phyloP scores from a whole-genome alignment of 768 basidiomycete genomes.

The Rhizopogon vinicolor region DNA sequence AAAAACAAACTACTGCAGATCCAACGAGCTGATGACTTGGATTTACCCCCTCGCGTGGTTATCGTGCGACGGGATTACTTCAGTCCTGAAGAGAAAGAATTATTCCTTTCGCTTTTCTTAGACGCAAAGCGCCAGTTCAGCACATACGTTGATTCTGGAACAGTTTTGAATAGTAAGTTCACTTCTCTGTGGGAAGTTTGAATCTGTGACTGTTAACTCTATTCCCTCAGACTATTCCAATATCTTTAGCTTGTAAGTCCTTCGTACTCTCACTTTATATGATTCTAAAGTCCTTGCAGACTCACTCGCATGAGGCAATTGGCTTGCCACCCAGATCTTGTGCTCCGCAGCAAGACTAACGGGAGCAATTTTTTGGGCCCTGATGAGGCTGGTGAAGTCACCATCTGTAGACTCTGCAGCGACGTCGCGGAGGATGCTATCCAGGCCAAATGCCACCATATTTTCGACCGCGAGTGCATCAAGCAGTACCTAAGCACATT shows the following conservation, averaged over 20 bases:
- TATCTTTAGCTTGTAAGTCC: constrained; percentile 70
- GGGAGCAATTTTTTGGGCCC: constrained; percentile 50
- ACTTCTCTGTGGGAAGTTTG: not conserved
- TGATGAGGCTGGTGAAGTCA: constrained; percentile 65
- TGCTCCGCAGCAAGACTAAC: constrained; percentile 82
- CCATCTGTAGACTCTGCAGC: constrained; percentile 92
- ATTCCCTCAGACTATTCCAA: constrained; percentile 71
- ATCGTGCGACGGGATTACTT: constrained; percentile 88
- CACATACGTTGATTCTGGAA: constrained; percentile 88
- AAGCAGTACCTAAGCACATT: constrained; percentile 82
- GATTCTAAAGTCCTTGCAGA: constrained; percentile 34
- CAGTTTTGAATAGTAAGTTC: constrained; percentile 82
- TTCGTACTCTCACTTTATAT: not conserved
- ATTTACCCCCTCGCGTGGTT: constrained; percentile 88
- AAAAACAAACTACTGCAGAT: constrained; percentile 41
- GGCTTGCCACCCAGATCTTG: constrained; percentile 94
- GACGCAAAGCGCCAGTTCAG: constrained; percentile 90
- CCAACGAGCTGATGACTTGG: constrained; percentile 94
- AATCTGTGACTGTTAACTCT: constrained; percentile 3
- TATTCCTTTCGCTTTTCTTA: constrained; percentile 87
- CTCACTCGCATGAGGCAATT: constrained; percentile 96
- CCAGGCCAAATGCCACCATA: constrained; percentile 86
- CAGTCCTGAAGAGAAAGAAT: constrained; percentile 94
- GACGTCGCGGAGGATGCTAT: constrained; percentile 98
- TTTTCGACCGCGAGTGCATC: constrained; percentile 96